A percentile compares a stretch with the other conserved stretches of the same genome.
These are phyloP conservation scores for Friedmanniomyces simplex DNA, from an alignment of 495 filamentous ascomycete genomes.

Conservation along the genomic window DNA sequence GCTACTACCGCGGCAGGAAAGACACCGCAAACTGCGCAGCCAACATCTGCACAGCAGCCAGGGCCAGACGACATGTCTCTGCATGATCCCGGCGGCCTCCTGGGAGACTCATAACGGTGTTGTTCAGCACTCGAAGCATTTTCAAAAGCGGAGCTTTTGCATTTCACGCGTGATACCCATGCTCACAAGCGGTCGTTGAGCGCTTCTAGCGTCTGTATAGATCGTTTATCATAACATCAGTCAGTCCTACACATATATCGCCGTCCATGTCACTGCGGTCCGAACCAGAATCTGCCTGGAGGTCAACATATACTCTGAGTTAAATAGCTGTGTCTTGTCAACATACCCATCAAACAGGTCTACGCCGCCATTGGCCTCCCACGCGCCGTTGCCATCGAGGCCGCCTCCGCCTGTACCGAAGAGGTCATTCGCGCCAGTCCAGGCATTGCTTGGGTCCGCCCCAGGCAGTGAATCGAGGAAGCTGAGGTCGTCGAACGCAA, in stretches of 20 bases:
- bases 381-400: slow-evolving; percentile 56
- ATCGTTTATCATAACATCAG: no score
- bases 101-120: neutral
- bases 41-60: neutral
- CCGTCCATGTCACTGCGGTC: no score
- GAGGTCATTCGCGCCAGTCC: slow-evolving; percentile 36
- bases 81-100: slow-evolving; percentile 4
- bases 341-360: slow-evolving; percentile 74
- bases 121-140: neutral
- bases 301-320: no score
- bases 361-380: slow-evolving; percentile 65
- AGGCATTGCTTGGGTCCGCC: slow-evolving; percentile 2
- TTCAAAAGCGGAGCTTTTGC: neutral
- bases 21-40: no score
- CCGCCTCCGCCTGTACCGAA: slow-evolving; percentile 50
- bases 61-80: neutral
- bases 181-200: neutral
- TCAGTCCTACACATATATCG: no score
- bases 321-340: no score
- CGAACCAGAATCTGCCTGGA: no score
- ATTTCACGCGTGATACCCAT: neutral
- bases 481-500: slow-evolving; percentile 23
- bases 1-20: neutral
- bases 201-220: no score
- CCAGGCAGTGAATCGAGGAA: slow-evolving; percentile 27